Evolutionary conservation across 2,329 filamentous ascomycete genomes (phyloP), one percentile per base, ranked within the genome.

Genomic region (Neoscytalidium dimidiatum): DNA sequence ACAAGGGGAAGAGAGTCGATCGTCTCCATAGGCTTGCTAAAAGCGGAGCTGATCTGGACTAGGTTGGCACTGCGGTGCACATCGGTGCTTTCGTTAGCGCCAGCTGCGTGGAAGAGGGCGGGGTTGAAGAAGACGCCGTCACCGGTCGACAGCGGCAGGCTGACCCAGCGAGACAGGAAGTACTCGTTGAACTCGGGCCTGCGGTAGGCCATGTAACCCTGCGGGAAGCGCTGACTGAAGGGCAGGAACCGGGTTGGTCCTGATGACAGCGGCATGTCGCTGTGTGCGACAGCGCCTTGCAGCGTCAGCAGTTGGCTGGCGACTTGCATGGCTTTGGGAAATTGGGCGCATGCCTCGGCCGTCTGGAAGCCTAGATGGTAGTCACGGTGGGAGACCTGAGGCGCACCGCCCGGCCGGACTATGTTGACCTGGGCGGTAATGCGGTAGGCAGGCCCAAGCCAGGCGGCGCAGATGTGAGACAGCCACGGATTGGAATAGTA

Each of bases 41-140:
- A 86, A 0, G 86, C 85, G 66, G 82, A 84, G 67, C 84, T 87
- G 31, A 89, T 80, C 73, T 90, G 87, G 38, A 89, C 68, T 9
- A 90, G 73, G 70, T 89, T 89, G n/a, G 86, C 86, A 31, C 81
- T 82, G 1, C 87, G 81, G 26, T 84, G 73, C 28, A 88, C 76
- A 19, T 79, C 78, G 8, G 72, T 71, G 1, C 77, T 79, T 6
- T 77, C 78, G 69, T 89, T 90, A 67, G 83, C 81, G 0, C 87
- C 87, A 0, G 87, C 87, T 1, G 86, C 87, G 71, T 90, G 87
- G 67, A 88, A 86, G 0, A 89, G 74, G 1, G 84, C 86, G 0
- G 87, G 87, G 64, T 86, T 88, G 75, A 90, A 89, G 72, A 89
- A 89, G 0, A 89, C 68, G 0, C 85, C 87, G 68, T 90, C 86